Percentiles rank a stretch among this genome's conserved stretches.
These are phyloP conservation scores for Asterochloris sp. DNA, from an alignment of 139 green algal genomes.

Conservation along the genomic window DNA sequence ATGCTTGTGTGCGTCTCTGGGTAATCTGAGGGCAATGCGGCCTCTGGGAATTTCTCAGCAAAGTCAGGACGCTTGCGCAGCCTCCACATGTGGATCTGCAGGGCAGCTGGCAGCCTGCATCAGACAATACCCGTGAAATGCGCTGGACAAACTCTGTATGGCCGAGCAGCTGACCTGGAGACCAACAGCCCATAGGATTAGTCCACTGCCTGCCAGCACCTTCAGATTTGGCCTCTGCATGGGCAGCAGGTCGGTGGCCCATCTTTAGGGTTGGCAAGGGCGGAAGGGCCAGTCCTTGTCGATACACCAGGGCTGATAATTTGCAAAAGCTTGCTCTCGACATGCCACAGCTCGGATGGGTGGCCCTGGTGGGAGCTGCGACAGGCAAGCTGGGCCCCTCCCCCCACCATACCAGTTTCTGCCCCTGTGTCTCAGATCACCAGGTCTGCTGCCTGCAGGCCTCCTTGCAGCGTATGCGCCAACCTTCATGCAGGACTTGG, in stretches of 20 bases:
- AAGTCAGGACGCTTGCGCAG: slow-evolving; percentile 21
- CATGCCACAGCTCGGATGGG: no score
- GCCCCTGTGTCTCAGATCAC: no score
- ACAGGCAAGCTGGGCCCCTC: no score
- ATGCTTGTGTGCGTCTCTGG: neutral
- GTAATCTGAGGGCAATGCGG: neutral
- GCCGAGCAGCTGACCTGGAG: slow-evolving; percentile 12
- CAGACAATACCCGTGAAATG: neutral
- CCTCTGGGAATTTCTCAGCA: slow-evolving; percentile 19
- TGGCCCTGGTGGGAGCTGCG: no score
- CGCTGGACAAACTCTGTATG: neutral
- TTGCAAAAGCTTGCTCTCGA: no score
- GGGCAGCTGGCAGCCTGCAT: neutral
- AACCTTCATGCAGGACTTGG: no score
- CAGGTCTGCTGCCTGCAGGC: no score
- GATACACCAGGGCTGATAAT: no score
- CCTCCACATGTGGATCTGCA: slow-evolving; percentile 16
- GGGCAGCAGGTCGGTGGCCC: neutral
- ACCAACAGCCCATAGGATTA: slow-evolving; percentile 16
- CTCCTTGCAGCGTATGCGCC: no score
- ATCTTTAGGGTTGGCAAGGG: no score
- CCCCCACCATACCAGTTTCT: no score
- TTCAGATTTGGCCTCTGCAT: neutral
- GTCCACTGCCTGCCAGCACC: slow-evolving; percentile 6
- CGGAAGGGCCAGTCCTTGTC: no score